These are phyloP conservation scores for Neofusicoccum kwambonambiense DNA, from an alignment of 2,329 filamentous ascomycete species.

Conservation along the genomic window DNA sequence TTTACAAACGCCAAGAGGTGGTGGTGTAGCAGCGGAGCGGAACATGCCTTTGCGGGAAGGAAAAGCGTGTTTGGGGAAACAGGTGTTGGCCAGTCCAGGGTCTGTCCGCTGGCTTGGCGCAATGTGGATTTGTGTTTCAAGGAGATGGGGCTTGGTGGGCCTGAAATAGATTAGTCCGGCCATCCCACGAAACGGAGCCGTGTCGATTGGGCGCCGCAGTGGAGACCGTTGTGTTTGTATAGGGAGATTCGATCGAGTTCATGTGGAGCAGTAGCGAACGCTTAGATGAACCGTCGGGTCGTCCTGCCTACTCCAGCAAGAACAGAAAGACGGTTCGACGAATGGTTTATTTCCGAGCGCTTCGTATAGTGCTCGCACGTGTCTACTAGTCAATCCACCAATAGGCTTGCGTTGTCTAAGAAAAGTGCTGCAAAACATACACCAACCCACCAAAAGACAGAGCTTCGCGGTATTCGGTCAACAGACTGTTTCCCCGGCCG, in stretches of 20 bases:
- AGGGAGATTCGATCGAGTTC: neutral
- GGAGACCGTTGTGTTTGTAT: neutral
- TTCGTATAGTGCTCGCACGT: no score
- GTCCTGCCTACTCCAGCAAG: no score
- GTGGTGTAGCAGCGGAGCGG: neutral
- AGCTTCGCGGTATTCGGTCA: no score
- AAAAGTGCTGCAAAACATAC: no score
- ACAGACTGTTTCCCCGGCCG: neutral
- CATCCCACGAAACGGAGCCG: neutral
- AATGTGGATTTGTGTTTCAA: constrained; percentile 9
- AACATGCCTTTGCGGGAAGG: neutral
- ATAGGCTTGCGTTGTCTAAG: no score
- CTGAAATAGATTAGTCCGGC: neutral
- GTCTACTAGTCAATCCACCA: no score
- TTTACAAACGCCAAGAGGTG: constrained; percentile 2
- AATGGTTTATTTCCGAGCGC: no score
- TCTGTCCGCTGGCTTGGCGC: neutral
- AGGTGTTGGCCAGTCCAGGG: neutral
- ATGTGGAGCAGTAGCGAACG: no score
- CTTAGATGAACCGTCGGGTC: no score
- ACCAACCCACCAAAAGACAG: no score
- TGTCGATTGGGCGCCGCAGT: neutral
- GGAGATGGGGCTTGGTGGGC: neutral
- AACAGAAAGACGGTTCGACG: no score
- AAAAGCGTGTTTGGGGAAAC: neutral